Evolutionary conservation across 441 rosid species (phyloP), one percentile per base, ranked within the genome.

Genomic region (Omphalea diandra): DNA sequence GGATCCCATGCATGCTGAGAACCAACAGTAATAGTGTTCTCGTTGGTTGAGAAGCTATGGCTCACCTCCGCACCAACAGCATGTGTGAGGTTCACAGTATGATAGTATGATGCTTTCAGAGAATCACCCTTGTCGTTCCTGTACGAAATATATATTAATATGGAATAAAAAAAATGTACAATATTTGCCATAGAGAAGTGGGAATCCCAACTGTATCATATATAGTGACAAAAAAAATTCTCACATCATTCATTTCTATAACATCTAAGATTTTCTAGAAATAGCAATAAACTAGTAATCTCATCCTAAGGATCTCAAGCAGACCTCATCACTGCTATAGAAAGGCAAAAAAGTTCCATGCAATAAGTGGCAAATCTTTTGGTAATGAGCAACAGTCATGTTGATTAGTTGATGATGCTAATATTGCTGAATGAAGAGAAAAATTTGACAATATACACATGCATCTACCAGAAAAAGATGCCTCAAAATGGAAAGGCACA

Each of bases 41-140:
- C 90, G 24, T 86, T 86, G 79, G 83, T 84, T 9, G 97, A 92
- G 84, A 94, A 86, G 82, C 85, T 82, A 70, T 88, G 91, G 61
- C 73, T 79, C 49, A 90, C 82, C 79, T 94, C 99, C 0, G 89
- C 97, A 50, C 99, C 99, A 20, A 92, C 93, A 0, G 93, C 84
- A 0, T 83, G 80, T 47, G 80, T 47, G 12, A 86, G 87, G 83
- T 82, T 85, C 57, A 92, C 93, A 9, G 40, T 41, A 71, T 92
- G 98, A 77, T 88, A 89, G 84, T 90, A 92, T 31, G 98, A 92
- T 3, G 88, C 88, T 64, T 47, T 86, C 55, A 94, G 63, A 2
- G 83, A 65, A 69, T 94, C 90, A 0, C 90, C 98, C 75, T 90
- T 94, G 73, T 89, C 83, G 38, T 92, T 92, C 89, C 99, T 94